phyloP scores from a whole-genome alignment of 1,139 yeast genomes.

The Lipomyces yarrowii region DNA sequence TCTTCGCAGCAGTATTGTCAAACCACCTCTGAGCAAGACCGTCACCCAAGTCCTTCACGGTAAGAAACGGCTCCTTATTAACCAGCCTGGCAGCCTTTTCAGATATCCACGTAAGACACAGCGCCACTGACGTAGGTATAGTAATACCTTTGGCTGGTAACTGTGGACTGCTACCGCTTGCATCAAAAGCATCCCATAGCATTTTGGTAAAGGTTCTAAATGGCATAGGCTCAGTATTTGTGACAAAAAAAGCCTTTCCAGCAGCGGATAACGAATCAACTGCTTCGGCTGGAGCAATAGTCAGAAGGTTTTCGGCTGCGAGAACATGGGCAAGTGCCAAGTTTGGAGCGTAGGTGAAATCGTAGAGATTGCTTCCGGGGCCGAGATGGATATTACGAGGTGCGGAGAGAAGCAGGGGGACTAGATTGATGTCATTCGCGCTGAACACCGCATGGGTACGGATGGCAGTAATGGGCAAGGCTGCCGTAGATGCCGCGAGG shows the following conservation, averaged over 20 bases:
- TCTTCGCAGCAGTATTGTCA: background rate
- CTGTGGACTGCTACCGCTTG: background rate
- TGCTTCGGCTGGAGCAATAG: background rate
- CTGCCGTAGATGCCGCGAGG: background rate
- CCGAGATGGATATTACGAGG: background rate
- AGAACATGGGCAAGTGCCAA: background rate
- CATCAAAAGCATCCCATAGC: background rate
- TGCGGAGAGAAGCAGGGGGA: background rate
- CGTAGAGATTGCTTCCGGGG: background rate
- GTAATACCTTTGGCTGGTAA: background rate
- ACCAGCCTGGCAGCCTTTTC: background rate
- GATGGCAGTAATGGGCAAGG: background rate
- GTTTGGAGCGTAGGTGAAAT: background rate
- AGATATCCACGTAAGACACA: background rate
- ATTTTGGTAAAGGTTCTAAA: background rate
- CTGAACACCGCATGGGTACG: background rate
- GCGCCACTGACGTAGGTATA: background rate
- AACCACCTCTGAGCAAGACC: background rate
- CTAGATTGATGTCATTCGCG: background rate
- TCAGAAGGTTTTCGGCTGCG: slow-evolving; percentile 2
- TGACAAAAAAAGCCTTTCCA: background rate
- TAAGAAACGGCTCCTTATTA: background rate
- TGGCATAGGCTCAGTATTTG: background rate
- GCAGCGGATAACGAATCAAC: background rate
- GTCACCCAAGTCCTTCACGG: background rate